Conservation (phyloP, 129 eudicot genomes). For the Cynara cardunculus region DNA sequence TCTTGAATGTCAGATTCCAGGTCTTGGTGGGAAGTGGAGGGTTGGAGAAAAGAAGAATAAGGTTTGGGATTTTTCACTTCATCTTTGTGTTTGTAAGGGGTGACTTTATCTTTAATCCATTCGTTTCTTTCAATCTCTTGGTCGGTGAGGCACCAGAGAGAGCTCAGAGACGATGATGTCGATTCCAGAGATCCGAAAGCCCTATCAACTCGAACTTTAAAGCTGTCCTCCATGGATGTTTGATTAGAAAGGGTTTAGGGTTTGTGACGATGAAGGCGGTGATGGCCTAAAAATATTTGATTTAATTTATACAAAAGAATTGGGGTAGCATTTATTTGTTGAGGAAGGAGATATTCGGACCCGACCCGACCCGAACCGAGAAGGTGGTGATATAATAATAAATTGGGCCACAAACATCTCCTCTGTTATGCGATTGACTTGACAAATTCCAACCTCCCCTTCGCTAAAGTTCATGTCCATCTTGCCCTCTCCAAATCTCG, state of each 20-base stretch:
- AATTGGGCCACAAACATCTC: not conserved
- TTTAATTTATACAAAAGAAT: too few species aligned
- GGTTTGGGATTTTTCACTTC: constrained; percentile 23
- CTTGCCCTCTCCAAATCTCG: constrained; percentile 79
- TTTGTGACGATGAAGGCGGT: constrained; percentile 1
- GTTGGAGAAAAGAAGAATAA: constrained; percentile 19
- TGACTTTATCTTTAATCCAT: constrained; percentile 52
- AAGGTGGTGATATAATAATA: not conserved
- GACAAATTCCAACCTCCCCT: not conserved
- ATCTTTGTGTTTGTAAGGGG: constrained; percentile 27
- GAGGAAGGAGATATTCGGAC: not conserved
- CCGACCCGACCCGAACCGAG: not conserved
- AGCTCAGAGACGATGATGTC: constrained; percentile 25
- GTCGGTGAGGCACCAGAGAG: constrained; percentile 83
- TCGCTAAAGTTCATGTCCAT: constrained; percentile 81
- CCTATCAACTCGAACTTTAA: constrained; percentile 68
- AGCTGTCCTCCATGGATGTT: constrained; percentile 68
- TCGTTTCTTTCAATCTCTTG: constrained; percentile 60
- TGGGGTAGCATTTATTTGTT: too few species aligned
- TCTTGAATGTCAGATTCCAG: constrained; percentile 23
- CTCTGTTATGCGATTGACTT: constrained; percentile 9
- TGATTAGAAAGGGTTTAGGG: constrained; percentile 16
- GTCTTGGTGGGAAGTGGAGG: constrained; percentile 5
- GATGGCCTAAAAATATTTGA: not conserved
- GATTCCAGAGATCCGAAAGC: constrained; percentile 58